Evolutionary conservation across 768 basidiomycete genomes (phyloP).

Genomic region (Mycena rebaudengoi): DNA sequence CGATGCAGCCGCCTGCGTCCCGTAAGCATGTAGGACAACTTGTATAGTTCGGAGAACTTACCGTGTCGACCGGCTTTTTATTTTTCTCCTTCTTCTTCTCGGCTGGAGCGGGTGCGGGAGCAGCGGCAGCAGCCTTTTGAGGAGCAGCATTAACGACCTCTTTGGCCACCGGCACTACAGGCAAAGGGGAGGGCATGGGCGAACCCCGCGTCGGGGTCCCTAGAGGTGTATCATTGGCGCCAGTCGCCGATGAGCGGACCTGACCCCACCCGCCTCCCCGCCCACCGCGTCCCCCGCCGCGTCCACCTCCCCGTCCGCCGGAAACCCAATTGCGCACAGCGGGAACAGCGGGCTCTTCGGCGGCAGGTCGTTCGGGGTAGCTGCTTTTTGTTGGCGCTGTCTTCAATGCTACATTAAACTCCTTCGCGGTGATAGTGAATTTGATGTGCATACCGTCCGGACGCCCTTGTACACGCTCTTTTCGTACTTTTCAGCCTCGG

Average conservation of each 20-base stretch:
- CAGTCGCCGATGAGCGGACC: slow-evolving; percentile 50
- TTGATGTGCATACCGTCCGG: slow-evolving; percentile 50
- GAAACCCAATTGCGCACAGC: slow-evolving; percentile 32
- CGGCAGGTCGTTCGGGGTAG: slow-evolving; percentile 24
- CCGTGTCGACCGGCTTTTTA: too few relatives aligned
- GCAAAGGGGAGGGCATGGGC: slow-evolving; percentile 33
- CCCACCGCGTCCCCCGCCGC: slow-evolving; percentile 23
- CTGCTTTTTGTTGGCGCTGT: slow-evolving; percentile 9
- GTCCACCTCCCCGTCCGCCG: slow-evolving; percentile 27
- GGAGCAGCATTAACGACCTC: slow-evolving; percentile 12
- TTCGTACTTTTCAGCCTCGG: slow-evolving; percentile 94
- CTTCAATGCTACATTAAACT: slow-evolving; percentile 21
- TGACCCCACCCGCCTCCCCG: slow-evolving; percentile 15
- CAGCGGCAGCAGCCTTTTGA: slow-evolving; percentile 17
- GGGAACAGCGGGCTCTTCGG: too few relatives aligned
- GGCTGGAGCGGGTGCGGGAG: slow-evolving; percentile 17
- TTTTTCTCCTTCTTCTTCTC: slow-evolving; percentile 32
- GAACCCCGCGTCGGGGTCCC: slow-evolving; percentile 63
- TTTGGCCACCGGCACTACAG: slow-evolving; percentile 11
- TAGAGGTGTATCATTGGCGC: slow-evolving; percentile 77
- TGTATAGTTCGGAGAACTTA: too few relatives aligned
- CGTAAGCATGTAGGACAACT: too few relatives aligned
- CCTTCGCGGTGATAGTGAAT: neutral
- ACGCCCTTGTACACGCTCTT: slow-evolving; percentile 85
- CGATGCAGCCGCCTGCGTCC: neutral